phyloP scores from a whole-genome alignment of 2,329 filamentous ascomycete genomes.

The Apiospora arundinis region DNA sequence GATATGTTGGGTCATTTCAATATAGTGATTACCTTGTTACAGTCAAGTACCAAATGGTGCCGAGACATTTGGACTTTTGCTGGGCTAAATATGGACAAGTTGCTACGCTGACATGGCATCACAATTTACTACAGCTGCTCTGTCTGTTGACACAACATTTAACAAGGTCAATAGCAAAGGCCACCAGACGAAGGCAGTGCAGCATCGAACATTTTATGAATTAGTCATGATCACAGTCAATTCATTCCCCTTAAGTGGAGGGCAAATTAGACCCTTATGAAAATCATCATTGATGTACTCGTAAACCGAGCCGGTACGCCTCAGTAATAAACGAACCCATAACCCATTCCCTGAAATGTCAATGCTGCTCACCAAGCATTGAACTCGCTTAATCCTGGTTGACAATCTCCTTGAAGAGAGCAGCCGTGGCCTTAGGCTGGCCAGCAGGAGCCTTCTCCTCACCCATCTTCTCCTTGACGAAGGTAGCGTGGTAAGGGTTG shows the following conservation, averaged over 20 bases:
- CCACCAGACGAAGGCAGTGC: neutral
- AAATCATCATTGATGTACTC: conserved; percentile 41
- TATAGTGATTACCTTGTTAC: too few relatives aligned
- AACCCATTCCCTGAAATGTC: conserved; percentile 33
- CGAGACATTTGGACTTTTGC: too few relatives aligned
- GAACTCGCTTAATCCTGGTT: conserved; percentile 39
- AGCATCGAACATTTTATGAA: conserved; percentile 15
- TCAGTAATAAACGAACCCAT: conserved; percentile 34
- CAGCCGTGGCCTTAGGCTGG: conserved; percentile 59
- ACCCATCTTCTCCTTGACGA: conserved; percentile 84
- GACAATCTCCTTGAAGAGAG: conserved; percentile 38
- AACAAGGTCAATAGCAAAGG: neutral
- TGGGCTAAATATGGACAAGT: too few relatives aligned
- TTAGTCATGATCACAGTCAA: conserved; percentile 19
- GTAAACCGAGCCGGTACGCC: conserved; percentile 44
- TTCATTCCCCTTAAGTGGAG: conserved; percentile 18
- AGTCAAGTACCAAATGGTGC: too few relatives aligned
- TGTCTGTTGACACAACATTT: neutral
- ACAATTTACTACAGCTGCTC: too few relatives aligned
- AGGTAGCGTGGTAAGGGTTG: conserved; percentile 96
- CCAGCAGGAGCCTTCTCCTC: conserved; percentile 67
- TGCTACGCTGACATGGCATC: too few relatives aligned
- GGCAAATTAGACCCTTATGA: conserved; percentile 32
- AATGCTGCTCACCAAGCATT: conserved; percentile 44
- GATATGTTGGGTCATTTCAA: too few relatives aligned